Evolutionary conservation across 805 yeast species (phyloP).

Genomic region (Candida chauliodis): DNA sequence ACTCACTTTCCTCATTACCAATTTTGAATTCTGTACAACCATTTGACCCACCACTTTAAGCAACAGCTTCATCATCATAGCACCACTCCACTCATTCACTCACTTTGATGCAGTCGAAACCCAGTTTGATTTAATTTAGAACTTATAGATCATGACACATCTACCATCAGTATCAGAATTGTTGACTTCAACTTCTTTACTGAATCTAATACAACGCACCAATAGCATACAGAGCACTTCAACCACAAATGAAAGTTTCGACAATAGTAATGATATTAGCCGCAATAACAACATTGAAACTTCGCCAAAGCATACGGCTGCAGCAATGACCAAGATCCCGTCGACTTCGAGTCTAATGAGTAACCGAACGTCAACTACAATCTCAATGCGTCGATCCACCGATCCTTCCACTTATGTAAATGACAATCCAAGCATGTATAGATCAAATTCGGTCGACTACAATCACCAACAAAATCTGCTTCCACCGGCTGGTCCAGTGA

Average conservation of each 20-base stretch:
- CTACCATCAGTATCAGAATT: slow-evolving; percentile 25
- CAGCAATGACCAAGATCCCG: neutral
- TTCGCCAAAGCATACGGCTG: neutral
- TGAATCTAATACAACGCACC: neutral
- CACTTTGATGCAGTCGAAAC: neutral
- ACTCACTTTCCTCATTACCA: too few relatives aligned
- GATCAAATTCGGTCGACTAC: slow-evolving; percentile 4
- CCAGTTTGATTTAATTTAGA: too few relatives aligned
- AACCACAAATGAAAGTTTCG: neutral
- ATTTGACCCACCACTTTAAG: too few relatives aligned
- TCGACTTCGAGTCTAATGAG: neutral
- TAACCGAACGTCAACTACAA: neutral
- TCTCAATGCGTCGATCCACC: neutral
- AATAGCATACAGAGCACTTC: neutral
- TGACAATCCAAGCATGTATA: neutral
- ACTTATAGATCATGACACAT: slow-evolving; percentile 12
- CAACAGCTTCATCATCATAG: too few relatives aligned
- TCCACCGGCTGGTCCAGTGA: slow-evolving; percentile 12
- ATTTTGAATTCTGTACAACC: too few relatives aligned
- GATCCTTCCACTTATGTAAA: neutral
- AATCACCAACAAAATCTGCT: slow-evolving; percentile 1
- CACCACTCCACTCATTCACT: neutral
- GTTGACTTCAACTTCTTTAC: slow-evolving; percentile 14
- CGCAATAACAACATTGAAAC: neutral
- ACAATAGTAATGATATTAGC: too few relatives aligned